Evolutionary conservation across 371 early-diverging fungal genomes (phyloP).

Genomic region (Entomophthora muscae): DNA sequence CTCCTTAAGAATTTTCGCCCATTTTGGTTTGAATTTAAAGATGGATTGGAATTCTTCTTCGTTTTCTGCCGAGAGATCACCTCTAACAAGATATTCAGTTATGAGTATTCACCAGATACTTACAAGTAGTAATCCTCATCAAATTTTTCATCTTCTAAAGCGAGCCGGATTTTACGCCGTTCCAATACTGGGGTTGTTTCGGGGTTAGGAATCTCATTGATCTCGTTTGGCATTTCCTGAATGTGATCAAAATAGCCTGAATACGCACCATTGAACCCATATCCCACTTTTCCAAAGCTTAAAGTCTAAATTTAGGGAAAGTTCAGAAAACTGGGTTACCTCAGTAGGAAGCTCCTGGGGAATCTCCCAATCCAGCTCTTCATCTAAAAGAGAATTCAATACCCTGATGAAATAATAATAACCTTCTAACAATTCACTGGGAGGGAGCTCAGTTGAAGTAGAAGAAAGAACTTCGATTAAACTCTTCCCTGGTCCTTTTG

Average conservation of each 20-base stretch:
- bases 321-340: constrained; percentile 12
- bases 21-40: constrained; percentile 49
- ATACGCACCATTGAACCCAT: constrained; percentile 84
- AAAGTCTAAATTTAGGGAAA: not conserved
- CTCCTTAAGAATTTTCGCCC: constrained; percentile 12
- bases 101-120: constrained; percentile 5
- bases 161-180: constrained; percentile 38
- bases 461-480: constrained; percentile 5
- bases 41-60: constrained; percentile 56
- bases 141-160: constrained; percentile 60
- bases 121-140: constrained; percentile 82
- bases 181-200: constrained; percentile 47
- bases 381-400: constrained; percentile 21
- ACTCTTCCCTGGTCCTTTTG: not conserved
- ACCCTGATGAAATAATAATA: not conserved
- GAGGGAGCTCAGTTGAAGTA: not conserved
- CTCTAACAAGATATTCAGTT: constrained; percentile 17
- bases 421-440: not conserved
- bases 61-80: constrained; percentile 38
- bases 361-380: constrained; percentile 72
- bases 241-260: constrained; percentile 57
- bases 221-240: constrained; percentile 62
- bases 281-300: constrained; percentile 20
- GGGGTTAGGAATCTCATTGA: constrained; percentile 52
- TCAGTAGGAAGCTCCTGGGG: constrained; percentile 43